Conservation (phyloP, 192 early-diverging fungal genomes). For the Rhizophagus clarus region DNA sequence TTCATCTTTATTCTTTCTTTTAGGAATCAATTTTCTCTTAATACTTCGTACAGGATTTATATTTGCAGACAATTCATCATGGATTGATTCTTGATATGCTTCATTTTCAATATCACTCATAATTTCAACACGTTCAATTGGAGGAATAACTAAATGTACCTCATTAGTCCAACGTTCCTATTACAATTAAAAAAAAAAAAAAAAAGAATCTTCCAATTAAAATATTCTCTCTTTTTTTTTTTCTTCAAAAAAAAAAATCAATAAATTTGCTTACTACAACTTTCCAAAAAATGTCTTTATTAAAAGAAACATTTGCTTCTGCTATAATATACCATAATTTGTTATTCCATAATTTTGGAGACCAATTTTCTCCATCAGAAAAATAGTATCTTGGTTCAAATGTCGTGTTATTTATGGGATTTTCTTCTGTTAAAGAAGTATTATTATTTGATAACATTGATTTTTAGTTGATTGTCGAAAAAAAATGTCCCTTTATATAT, state of each 20-base stretch:
- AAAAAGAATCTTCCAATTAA: background rate
- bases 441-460: too few species aligned
- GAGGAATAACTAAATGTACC: constrained; percentile 54
- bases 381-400: background rate
- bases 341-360: constrained; percentile 4
- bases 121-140: constrained; percentile 44
- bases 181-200: background rate
- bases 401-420: background rate
- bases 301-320: constrained; percentile 43
- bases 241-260: constrained; percentile 13
- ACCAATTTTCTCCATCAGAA: background rate
- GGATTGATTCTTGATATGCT: background rate
- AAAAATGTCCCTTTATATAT: too few species aligned
- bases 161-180: constrained; percentile 52
- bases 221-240: background rate
- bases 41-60: constrained; percentile 35
- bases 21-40: constrained; percentile 45
- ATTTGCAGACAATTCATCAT: constrained; percentile 20
- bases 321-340: constrained; percentile 42
- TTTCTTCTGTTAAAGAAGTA: too few species aligned
- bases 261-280: constrained; percentile 42
- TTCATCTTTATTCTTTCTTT: constrained; percentile 50
- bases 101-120: constrained; percentile 21
- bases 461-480: too few species aligned
- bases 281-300: constrained; percentile 48